These are phyloP conservation scores for Tanacetum coccineum DNA, from an alignment of 129 eudicot species.

Conservation along the genomic window DNA sequence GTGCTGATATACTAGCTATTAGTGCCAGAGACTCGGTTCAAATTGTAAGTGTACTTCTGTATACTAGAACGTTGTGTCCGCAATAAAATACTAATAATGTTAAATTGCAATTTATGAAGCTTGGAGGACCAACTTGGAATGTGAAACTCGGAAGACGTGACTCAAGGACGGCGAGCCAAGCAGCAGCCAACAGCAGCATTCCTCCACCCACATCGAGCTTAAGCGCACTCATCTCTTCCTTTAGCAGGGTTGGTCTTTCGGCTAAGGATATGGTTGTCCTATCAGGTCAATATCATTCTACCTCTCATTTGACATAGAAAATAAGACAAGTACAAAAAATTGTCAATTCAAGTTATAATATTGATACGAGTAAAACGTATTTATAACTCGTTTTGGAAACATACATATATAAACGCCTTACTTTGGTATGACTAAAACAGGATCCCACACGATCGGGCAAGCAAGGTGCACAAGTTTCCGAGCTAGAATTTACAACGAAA, in stretches of 20 bases:
- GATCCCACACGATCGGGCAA: no score
- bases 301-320: not conserved
- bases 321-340: not conserved
- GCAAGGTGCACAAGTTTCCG: no score
- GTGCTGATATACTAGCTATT: no score
- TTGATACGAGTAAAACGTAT: no score
- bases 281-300: slow-evolving; percentile 37
- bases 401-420: not conserved
- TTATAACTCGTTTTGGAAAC: no score
- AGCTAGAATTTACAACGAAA: no score
- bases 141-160: slow-evolving; percentile 89
- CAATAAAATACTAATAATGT: not conserved
- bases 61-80: no score
- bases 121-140: slow-evolving; percentile 84
- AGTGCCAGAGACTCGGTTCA: no score
- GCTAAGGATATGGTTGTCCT: slow-evolving; percentile 77
- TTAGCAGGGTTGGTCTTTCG: slow-evolving; percentile 65
- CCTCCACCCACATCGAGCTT: slow-evolving; percentile 77
- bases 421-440: not conserved
- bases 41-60: no score
- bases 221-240: slow-evolving; percentile 50
- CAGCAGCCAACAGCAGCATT: slow-evolving; percentile 74
- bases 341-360: slow-evolving; percentile 58
- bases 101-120: slow-evolving; percentile 33
- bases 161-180: slow-evolving; percentile 71